Evolutionary conservation across 2,329 filamentous ascomycete genomes (phyloP).

Genomic region (Fusarium pseudograminearum): DNA sequence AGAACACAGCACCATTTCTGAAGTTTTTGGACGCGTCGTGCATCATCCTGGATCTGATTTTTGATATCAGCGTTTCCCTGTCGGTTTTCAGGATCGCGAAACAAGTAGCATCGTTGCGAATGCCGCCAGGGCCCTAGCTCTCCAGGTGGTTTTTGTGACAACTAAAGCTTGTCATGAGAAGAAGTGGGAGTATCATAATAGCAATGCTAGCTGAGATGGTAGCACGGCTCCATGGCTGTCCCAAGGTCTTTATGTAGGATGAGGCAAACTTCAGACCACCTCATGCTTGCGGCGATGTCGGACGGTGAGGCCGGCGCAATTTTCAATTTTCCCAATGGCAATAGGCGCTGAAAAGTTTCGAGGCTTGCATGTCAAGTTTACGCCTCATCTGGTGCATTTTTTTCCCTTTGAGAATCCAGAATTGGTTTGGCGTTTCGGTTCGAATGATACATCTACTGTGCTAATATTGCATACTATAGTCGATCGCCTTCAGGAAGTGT

Average conservation of each 20-base stretch:
- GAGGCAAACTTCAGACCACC: slow-evolving; percentile 22
- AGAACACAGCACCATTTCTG: slow-evolving; percentile 29
- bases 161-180: slow-evolving; percentile 13
- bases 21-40: slow-evolving; percentile 40
- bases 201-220: slow-evolving; percentile 26
- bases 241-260: slow-evolving; percentile 25
- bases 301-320: slow-evolving; percentile 44
- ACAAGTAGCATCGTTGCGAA: slow-evolving; percentile 44
- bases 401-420: slow-evolving; percentile 14
- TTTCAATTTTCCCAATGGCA: slow-evolving; percentile 36
- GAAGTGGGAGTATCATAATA: slow-evolving; percentile 10
- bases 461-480: slow-evolving; percentile 16
- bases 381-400: slow-evolving; percentile 36
- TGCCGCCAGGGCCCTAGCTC: slow-evolving; percentile 40
- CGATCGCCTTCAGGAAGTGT: slow-evolving; percentile 26
- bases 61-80: slow-evolving; percentile 44
- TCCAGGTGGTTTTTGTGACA: slow-evolving; percentile 15
- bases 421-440: slow-evolving; percentile 23
- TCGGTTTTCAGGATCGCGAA: slow-evolving; percentile 40
- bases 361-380: slow-evolving; percentile 39
- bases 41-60: slow-evolving; percentile 43
- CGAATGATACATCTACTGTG: slow-evolving; percentile 9
- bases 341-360: slow-evolving; percentile 29
- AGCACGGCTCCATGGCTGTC: slow-evolving; percentile 28
- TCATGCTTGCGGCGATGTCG: slow-evolving; percentile 40